Conservation (phyloP, 2,329 filamentous ascomycete genomes). For the Tolypocladium album region DNA sequence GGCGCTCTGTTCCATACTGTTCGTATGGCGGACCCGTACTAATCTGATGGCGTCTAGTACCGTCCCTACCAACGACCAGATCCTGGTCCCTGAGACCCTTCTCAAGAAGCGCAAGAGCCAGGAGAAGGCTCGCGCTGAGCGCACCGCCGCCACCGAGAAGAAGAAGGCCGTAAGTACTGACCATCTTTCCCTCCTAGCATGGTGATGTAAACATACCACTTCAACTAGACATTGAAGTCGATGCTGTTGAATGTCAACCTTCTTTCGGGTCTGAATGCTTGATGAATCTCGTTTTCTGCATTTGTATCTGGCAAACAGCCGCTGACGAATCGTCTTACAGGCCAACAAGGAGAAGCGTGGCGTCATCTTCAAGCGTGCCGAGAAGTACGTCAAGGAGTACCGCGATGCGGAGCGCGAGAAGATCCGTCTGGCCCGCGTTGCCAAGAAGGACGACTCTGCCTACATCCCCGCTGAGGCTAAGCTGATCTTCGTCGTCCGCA, state of each 20-base stretch:
- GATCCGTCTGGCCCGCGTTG: constrained; percentile 79
- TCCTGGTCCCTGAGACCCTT: constrained; percentile 97
- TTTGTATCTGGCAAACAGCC: constrained; percentile 6
- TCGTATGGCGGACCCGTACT: constrained; percentile 63
- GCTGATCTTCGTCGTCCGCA: constrained; percentile 95
- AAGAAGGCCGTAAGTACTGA: constrained; percentile 77
- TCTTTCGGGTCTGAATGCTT: constrained; percentile 94
- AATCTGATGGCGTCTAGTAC: constrained; percentile 63
- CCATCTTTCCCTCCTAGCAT: constrained; percentile 19
- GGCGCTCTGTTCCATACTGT: constrained; percentile 58
- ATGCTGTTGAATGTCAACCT: constrained; percentile 99
- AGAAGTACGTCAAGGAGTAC: constrained; percentile 99
- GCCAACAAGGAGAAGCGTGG: constrained; percentile 97
- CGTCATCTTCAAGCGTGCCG: constrained; percentile 99
- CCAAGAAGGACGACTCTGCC: constrained; percentile 87
- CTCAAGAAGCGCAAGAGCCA: constrained; percentile 99
- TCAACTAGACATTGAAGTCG: constrained; percentile 82
- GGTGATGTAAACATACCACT: constrained; percentile 82
- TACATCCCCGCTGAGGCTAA: constrained; percentile 92
- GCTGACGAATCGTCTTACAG: constrained; percentile 41
- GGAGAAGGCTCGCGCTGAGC: constrained; percentile 96
- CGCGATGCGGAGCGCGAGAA: constrained; percentile 97
- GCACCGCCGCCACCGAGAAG: constrained; percentile 68
- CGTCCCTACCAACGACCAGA: constrained; percentile 88
- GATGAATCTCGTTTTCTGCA: constrained; percentile 12